phyloP scores from a whole-genome alignment of 257 asterid species.

The Salvia hispanica region DNA sequence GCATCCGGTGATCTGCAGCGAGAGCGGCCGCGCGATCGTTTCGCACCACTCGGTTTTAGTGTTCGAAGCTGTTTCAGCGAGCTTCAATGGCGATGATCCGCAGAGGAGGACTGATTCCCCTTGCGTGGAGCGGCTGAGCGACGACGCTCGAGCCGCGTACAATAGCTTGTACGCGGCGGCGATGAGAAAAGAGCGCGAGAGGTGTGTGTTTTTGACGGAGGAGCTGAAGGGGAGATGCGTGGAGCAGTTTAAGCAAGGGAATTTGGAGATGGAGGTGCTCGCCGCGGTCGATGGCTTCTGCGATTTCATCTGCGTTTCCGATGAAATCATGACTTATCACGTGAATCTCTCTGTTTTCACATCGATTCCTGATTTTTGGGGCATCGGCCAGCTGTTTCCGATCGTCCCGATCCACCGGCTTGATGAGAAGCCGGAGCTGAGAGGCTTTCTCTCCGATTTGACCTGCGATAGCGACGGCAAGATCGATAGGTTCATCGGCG shows the following conservation, averaged over 20 bases:
- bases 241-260: constrained; percentile 71
- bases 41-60: constrained; percentile 88
- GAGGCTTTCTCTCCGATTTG: constrained; percentile 75
- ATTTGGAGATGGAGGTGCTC: constrained; percentile 57
- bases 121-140: constrained; percentile 51
- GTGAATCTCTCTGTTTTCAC: constrained; percentile 84
- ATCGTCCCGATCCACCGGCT: constrained; percentile 84
- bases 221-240: constrained; percentile 67
- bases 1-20: constrained; percentile 86
- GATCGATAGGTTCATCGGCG: constrained; percentile 86
- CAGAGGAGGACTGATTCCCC: constrained; percentile 43
- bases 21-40: constrained; percentile 93
- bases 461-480: constrained; percentile 97
- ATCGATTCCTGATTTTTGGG: constrained; percentile 98
- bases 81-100: constrained; percentile 32
- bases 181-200: constrained; percentile 44
- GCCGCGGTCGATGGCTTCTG: constrained; percentile 72
- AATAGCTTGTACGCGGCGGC: constrained; percentile 62
- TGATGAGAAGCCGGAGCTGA: constrained; percentile 59
- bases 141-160: constrained; percentile 65
- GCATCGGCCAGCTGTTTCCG: constrained; percentile 79
- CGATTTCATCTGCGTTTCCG: constrained; percentile 62
- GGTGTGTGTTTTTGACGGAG: constrained; percentile 52
- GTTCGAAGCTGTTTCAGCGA: constrained; percentile 73
- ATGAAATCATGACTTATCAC: constrained; percentile 63